Evolutionary conservation across 805 yeast species (phyloP).

Genomic region (Kuraishia piskuri): DNA sequence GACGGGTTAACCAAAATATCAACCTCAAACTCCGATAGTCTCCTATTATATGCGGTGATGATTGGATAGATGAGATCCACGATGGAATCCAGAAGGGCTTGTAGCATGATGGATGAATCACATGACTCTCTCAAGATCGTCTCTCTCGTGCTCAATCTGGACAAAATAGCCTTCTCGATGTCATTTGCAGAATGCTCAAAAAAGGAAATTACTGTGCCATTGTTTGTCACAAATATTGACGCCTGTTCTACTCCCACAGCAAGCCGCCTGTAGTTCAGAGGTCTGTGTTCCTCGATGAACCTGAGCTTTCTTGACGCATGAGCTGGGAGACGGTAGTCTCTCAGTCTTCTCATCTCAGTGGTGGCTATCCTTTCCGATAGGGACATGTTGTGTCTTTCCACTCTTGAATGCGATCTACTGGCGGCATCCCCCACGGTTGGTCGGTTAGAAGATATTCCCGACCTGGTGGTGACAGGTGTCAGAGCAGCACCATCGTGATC

Average conservation of each 20-base stretch:
- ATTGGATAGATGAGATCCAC: slow-evolving; percentile 49
- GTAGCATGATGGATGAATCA: slow-evolving; percentile 43
- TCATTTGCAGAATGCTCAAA: slow-evolving; percentile 50
- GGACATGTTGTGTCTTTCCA: slow-evolving; percentile 4
- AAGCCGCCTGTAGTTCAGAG: slow-evolving; percentile 31
- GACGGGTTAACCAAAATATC: slow-evolving; percentile 43
- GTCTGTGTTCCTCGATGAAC: slow-evolving; percentile 31
- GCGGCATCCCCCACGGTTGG: neutral
- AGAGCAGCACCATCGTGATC: neutral
- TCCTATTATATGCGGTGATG: slow-evolving; percentile 38
- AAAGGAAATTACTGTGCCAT: slow-evolving; percentile 42
- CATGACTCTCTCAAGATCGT: slow-evolving; percentile 42
- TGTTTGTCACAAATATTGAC: slow-evolving; percentile 35
- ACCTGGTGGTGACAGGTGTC: neutral
- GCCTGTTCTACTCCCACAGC: slow-evolving; percentile 50
- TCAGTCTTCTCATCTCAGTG: slow-evolving; percentile 22
- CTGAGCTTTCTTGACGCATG: slow-evolving; percentile 14
- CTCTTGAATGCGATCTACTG: neutral
- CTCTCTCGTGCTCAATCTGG: slow-evolving; percentile 34
- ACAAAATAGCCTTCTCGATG: slow-evolving; percentile 41
- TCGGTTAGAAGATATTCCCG: neutral
- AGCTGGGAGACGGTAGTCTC: slow-evolving; percentile 21
- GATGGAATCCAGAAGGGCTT: slow-evolving; percentile 44
- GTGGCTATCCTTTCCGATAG: slow-evolving; percentile 14
- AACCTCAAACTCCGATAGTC: slow-evolving; percentile 40